Evolutionary conservation across 192 early-diverging fungal species (phyloP).

Genomic region (Coemansia pectinata): DNA sequence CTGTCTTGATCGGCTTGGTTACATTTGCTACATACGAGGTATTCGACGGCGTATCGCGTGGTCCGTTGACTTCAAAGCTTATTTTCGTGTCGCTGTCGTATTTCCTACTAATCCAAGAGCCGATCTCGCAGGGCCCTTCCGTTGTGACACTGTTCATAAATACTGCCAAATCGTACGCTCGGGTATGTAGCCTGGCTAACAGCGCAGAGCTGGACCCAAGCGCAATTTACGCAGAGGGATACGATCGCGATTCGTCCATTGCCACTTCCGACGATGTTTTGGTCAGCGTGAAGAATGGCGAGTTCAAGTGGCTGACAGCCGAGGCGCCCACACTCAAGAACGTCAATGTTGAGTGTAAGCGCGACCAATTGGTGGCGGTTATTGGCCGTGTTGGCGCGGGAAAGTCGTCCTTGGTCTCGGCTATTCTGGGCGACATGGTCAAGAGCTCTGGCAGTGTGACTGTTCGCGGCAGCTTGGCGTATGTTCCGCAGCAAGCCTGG

Average conservation of each 20-base stretch:
- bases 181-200: constrained; percentile 74
- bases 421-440: constrained; percentile 61
- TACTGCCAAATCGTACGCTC: constrained; percentile 76
- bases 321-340: constrained; percentile 37
- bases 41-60: constrained; percentile 54
- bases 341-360: constrained; percentile 45
- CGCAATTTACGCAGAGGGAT: constrained; percentile 54
- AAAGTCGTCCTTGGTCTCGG: constrained; percentile 66
- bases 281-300: constrained; percentile 25
- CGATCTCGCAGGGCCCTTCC: constrained; percentile 79
- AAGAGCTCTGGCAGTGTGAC: constrained; percentile 29
- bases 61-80: constrained; percentile 61
- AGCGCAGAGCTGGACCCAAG: constrained; percentile 77
- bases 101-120: constrained; percentile 91
- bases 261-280: constrained; percentile 24
- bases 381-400: constrained; percentile 66
- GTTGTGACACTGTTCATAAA: constrained; percentile 75
- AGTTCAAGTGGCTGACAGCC: constrained; percentile 60
- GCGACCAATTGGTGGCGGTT: constrained; percentile 61
- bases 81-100: constrained; percentile 88
- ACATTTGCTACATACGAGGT: constrained; percentile 78
- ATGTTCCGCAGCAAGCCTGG: constrained; percentile 67
- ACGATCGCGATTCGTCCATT: constrained; percentile 19
- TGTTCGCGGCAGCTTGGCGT: constrained; percentile 50
- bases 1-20: constrained; percentile 78